These are phyloP conservation scores for Penicillium sp. DNA, from an alignment of 2,329 filamentous ascomycete genomes.

Conservation along the genomic window DNA sequence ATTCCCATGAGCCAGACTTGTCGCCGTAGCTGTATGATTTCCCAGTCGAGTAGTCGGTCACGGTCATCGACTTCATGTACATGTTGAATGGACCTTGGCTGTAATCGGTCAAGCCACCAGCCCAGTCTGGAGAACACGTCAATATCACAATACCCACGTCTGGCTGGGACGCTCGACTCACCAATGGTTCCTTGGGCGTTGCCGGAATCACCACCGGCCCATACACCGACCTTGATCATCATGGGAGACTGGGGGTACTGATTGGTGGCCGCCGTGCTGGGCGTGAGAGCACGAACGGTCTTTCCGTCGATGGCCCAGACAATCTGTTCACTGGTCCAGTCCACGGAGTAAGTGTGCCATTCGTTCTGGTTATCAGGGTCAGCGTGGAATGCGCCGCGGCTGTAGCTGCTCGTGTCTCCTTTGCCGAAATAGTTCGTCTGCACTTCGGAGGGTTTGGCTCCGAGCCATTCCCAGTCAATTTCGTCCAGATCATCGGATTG, in stretches of 20 bases:
- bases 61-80: conserved; percentile 68
- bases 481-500: conserved; percentile 91
- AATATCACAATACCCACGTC: conserved; percentile 8
- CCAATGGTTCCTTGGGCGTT: conserved; percentile 76
- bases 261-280: conserved; percentile 59
- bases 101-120: conserved; percentile 81
- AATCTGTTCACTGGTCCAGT: conserved; percentile 83
- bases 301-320: conserved; percentile 79
- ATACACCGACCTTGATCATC: conserved; percentile 86
- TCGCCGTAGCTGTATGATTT: conserved; percentile 78
- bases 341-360: conserved; percentile 83
- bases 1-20: conserved; percentile 70
- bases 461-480: conserved; percentile 96
- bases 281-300: conserved; percentile 69
- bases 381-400: conserved; percentile 76
- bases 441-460: conserved; percentile 68
- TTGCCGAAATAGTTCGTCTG: conserved; percentile 98
- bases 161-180: conserved; percentile 29
- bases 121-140: conserved; percentile 58
- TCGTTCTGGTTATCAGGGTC: conserved; percentile 63
- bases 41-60: conserved; percentile 92
- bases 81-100: conserved; percentile 77
- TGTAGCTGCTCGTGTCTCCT: conserved; percentile 77
- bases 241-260: conserved; percentile 96
- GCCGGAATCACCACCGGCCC: conserved; percentile 81